Percentiles rank a stretch among this genome's conserved stretches.
These are phyloP conservation scores for Peniophora sp. DNA, from an alignment of 1,284 basidiomycete genomes.

Conservation along the genomic window DNA sequence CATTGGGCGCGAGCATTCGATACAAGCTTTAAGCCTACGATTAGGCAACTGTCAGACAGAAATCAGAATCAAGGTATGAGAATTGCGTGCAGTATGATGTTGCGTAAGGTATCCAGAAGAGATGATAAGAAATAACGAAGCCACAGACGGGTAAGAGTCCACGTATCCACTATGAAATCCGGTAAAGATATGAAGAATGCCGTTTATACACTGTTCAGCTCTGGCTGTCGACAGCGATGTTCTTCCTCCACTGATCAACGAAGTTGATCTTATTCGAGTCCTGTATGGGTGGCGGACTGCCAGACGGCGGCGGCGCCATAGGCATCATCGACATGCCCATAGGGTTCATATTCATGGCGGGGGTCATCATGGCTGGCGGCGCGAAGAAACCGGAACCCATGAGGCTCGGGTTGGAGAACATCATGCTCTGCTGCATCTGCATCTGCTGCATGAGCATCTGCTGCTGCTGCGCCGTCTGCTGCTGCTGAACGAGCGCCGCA, in stretches of 20 bases:
- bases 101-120: too few species aligned
- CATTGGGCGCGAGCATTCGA: too few species aligned
- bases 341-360: conserved; percentile 8
- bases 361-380: conserved; percentile 33
- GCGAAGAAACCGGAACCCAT: conserved; percentile 57
- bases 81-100: too few species aligned
- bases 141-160: too few species aligned
- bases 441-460: conserved; percentile 67
- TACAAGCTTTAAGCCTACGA: too few species aligned
- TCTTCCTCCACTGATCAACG: conserved; percentile 73
- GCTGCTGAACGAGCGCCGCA: conserved; percentile 52
- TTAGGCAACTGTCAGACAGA: too few species aligned
- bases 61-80: too few species aligned
- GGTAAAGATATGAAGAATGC: too few species aligned
- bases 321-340: conserved; percentile 36
- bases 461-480: conserved; percentile 48
- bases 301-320: conserved; percentile 34
- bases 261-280: conserved; percentile 58
- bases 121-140: too few species aligned
- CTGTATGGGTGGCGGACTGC: conserved; percentile 51
- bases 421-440: conserved; percentile 66
- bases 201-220: too few species aligned
- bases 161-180: too few species aligned
- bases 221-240: conserved; percentile 64
- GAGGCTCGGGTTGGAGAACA: conserved; percentile 58